Conservation (phyloP, 2,329 filamentous ascomycete species). For the Stromatinia cepivora region DNA sequence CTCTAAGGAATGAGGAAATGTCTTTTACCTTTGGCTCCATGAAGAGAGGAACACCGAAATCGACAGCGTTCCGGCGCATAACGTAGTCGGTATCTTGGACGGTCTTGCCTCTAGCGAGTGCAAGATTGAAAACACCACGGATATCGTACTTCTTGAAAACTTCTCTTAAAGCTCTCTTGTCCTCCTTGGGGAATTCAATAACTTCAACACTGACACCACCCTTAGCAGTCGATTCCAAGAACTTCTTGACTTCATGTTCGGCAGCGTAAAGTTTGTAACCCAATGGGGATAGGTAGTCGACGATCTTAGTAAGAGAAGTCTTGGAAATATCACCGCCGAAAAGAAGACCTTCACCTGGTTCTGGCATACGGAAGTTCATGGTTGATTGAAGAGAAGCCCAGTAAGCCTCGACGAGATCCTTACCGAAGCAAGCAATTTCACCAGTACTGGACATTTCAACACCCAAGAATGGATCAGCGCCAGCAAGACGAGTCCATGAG, state of each 20-base stretch:
- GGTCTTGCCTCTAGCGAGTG: conserved; percentile 78
- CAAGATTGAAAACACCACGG: conserved; percentile 92
- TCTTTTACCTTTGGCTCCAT: conserved; percentile 88
- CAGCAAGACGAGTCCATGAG: conserved; percentile 96
- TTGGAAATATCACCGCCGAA: conserved; percentile 82
- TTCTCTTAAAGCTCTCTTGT: conserved; percentile 91
- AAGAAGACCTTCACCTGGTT: conserved; percentile 91
- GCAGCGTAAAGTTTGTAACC: conserved; percentile 95
- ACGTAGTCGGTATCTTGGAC: conserved; percentile 93
- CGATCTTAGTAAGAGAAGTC: conserved; percentile 71
- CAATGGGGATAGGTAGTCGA: conserved; percentile 83
- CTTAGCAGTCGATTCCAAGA: conserved; percentile 73
- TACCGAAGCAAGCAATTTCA: conserved; percentile 98
- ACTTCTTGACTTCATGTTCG: conserved; percentile 75
- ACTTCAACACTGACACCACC: conserved; percentile 74
- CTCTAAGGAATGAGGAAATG: background rate
- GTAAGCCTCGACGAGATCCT: conserved; percentile 93
- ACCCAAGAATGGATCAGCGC: conserved; percentile 94
- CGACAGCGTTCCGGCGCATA: conserved; percentile 96
- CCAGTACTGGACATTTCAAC: conserved; percentile 97
- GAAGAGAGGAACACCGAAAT: conserved; percentile 96
- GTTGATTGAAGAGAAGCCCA: conserved; percentile 94
- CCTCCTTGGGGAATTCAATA: conserved; percentile 94
- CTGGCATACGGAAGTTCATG: conserved; percentile 98
- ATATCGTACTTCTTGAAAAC: conserved; percentile 98